Base-by-base conservation (phyloP, 176 grass and related monocot genomes). In the Oryza glaberrima region DNA sequence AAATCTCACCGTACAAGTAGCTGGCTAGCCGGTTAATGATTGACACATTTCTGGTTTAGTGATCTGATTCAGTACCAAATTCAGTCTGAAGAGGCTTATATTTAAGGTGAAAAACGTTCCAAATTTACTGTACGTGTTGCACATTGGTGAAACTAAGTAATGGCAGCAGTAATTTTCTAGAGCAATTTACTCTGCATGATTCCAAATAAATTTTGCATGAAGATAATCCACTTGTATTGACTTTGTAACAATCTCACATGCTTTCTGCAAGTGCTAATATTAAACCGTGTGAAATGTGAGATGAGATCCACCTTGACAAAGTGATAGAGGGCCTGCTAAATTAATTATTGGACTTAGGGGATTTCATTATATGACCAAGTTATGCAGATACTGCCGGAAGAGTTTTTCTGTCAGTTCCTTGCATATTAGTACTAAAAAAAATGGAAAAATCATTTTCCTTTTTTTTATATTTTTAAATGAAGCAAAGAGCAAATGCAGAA, bases 351-450 rank as follows among this genome's bases (percentile, higher is more conserved):
- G 51, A 19, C 40, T 60, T 56, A 58, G 54, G 16, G 48, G 48
- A 56, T 75, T 52, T 76, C 47, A 61, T 20, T 63, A 77, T 77
- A 22, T 23, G 51, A 78, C 4, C 51, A 63, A 69, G 51, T 41
- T 7, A 6, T 25, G 46, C 66, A 81, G 70, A n/a, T 70, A 70
- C 8, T 54, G 7, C 78, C 69, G 28, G 65, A 80, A n/a, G 16
- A 8, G 17, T 58, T 80, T 69, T 17, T 19, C 17, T 69, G 44
- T 49, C 3, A 11, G 45, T 67, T 52, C 28, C 65, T 52, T 69
- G 19, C 67, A 69, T 51, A 45, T 6, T 46, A 36, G 65, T 80
- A 69, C 3, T 56, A 41, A 41, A 41, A 81, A 70, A 54, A 23
- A 11, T 36, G 1, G 6, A 64, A 4, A 12, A 64, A 11, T 80